phyloP scores from a whole-genome alignment of 2,329 filamentous ascomycete species.

The Fonsecaea pedrosoi region DNA sequence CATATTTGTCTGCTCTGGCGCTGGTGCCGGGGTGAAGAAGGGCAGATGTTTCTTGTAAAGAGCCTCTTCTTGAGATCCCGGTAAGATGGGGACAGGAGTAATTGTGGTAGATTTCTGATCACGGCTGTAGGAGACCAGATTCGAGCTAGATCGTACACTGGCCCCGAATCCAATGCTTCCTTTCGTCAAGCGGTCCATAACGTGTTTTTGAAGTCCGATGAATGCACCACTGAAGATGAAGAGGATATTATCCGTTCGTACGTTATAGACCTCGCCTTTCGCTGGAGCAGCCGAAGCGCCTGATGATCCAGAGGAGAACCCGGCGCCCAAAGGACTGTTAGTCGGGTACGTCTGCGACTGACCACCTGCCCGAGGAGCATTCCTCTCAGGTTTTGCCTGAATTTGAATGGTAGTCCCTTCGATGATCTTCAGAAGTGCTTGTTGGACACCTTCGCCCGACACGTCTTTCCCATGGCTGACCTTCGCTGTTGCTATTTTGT shows the following conservation, averaged over 20 bases:
- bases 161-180: conserved; percentile 91
- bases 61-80: conserved; percentile 70
- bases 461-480: conserved; percentile 91
- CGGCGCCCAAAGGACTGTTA: conserved; percentile 46
- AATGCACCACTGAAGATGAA: conserved; percentile 98
- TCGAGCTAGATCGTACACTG: conserved; percentile 66
- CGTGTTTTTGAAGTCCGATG: conserved; percentile 84
- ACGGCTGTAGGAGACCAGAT: conserved; percentile 35
- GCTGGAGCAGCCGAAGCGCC: conserved; percentile 44
- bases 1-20: conserved; percentile 41
- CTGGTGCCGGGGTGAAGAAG: conserved; percentile 60
- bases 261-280: conserved; percentile 69
- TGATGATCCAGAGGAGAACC: conserved; percentile 42
- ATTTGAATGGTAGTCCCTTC: conserved; percentile 94
- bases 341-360: conserved; percentile 50
- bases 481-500: conserved; percentile 92
- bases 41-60: conserved; percentile 65
- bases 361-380: conserved; percentile 48
- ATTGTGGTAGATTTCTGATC: conserved; percentile 41
- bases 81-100: conserved; percentile 57
- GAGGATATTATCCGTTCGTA: conserved; percentile 94
- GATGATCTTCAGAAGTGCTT: conserved; percentile 92
- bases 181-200: conserved; percentile 85
- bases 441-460: conserved; percentile 93
- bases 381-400: conserved; percentile 72